phyloP scores from a whole-genome alignment of 2,329 filamentous ascomycete genomes.

The Colletotrichum salicis region DNA sequence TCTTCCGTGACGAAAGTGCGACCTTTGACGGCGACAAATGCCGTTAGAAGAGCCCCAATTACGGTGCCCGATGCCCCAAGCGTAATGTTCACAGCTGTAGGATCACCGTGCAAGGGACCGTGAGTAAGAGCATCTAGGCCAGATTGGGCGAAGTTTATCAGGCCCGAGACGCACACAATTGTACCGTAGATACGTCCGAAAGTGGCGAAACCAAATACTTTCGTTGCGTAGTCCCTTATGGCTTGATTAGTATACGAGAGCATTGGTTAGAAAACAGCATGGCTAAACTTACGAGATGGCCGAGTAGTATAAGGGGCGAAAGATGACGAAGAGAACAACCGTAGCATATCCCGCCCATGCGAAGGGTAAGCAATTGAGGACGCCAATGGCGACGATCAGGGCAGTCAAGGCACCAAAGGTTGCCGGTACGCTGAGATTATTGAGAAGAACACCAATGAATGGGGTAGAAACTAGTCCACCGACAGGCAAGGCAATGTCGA shows the following conservation, averaged over 20 bases:
- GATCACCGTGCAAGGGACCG: slow-evolving; percentile 68
- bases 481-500: slow-evolving; percentile 66
- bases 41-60: slow-evolving; percentile 66
- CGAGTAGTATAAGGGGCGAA: slow-evolving; percentile 81
- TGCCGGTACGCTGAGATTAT: slow-evolving; percentile 71
- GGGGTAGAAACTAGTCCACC: slow-evolving; percentile 77
- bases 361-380: slow-evolving; percentile 72
- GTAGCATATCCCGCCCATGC: slow-evolving; percentile 74
- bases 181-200: slow-evolving; percentile 84
- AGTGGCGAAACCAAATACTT: slow-evolving; percentile 83
- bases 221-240: slow-evolving; percentile 75
- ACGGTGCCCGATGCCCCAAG: slow-evolving; percentile 64
- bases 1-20: slow-evolving; percentile 24
- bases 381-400: slow-evolving; percentile 69
- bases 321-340: slow-evolving; percentile 75
- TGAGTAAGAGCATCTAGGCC: slow-evolving; percentile 77
- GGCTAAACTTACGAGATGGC: slow-evolving; percentile 67
- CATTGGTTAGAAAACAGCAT: not conserved
- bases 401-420: slow-evolving; percentile 68
- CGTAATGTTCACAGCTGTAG: slow-evolving; percentile 71
- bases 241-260: not conserved
- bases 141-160: slow-evolving; percentile 77
- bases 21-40: slow-evolving; percentile 57
- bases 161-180: slow-evolving; percentile 77
- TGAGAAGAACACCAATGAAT: slow-evolving; percentile 76